These are phyloP conservation scores for Hypseocharis bilobata DNA, from an alignment of 441 rosid species.

Conservation along the genomic window DNA sequence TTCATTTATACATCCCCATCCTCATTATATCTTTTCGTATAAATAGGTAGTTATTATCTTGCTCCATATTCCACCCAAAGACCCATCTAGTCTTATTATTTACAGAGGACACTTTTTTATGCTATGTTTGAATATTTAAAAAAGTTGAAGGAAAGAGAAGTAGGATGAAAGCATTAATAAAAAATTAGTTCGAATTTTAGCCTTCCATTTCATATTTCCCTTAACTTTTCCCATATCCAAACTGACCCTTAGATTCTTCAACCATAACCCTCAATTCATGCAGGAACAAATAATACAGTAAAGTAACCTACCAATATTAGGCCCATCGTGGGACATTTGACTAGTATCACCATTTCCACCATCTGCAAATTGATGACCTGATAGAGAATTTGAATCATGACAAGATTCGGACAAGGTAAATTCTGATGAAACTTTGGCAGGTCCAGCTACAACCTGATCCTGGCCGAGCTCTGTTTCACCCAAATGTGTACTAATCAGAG, in stretches of 20 bases:
- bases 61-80: no score
- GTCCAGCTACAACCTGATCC: slow-evolving; percentile 21
- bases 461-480: slow-evolving; percentile 25
- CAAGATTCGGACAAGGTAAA: slow-evolving; percentile 12
- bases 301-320: slow-evolving; percentile 27
- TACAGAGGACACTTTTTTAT: background rate
- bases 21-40: no score
- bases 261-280: slow-evolving; percentile 10
- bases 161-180: no score
- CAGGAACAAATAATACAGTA: slow-evolving; percentile 7
- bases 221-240: background rate
- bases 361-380: slow-evolving; percentile 20
- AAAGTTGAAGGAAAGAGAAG: no score
- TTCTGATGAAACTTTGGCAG: slow-evolving; percentile 21
- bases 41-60: no score
- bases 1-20: background rate
- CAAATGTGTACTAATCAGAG: slow-evolving; percentile 19
- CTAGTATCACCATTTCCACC: slow-evolving; percentile 22
- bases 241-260: background rate
- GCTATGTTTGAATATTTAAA: no score
- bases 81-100: background rate
- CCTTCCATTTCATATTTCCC: no score
- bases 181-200: no score
- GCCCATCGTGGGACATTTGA: slow-evolving; percentile 20
- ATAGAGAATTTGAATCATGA: slow-evolving; percentile 27